These are phyloP conservation scores for Effrenium voratum DNA, from an alignment of 73 alveolate genomes.

Conservation along the genomic window DNA sequence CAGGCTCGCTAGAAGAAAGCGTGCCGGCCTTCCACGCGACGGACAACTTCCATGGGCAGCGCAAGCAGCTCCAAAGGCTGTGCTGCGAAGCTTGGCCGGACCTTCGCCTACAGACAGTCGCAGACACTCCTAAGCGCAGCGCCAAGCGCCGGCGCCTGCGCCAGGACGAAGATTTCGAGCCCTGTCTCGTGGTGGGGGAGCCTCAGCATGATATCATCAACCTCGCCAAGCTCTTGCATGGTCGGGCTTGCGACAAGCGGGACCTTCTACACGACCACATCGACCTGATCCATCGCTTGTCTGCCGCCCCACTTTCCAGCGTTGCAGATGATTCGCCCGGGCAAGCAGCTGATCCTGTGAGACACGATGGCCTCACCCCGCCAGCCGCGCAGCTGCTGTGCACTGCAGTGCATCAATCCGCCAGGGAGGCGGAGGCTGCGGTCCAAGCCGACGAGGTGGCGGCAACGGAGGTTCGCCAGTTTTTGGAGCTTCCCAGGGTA, in stretches of 20 bases:
- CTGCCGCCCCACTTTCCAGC: no score
- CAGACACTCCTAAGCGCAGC: not conserved
- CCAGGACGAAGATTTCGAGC: not conserved
- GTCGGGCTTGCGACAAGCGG: not conserved
- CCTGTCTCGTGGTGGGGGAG: not conserved
- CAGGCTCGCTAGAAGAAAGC: not conserved
- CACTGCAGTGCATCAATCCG: no score
- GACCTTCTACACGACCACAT: not conserved
- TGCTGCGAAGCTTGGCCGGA: conserved; percentile 6
- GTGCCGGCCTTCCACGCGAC: conserved; percentile 1
- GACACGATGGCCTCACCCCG: no score
- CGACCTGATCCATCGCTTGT: not conserved
- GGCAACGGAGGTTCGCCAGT: not conserved
- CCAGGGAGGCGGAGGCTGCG: no score
- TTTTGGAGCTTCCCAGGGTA: not conserved
- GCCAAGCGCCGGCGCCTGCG: not conserved
- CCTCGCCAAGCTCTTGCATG: not conserved
- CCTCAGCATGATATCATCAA: conserved; percentile 18
- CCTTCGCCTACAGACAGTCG: not conserved
- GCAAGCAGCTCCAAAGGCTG: not conserved
- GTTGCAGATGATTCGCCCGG: no score
- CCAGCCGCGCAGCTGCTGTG: no score
- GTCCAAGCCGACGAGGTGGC: no score
- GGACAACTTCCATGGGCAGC: not conserved
- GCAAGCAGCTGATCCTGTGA: no score